A percentile compares a stretch with the other conserved stretches of the same genome.
Evolutionary conservation across 805 yeast species (phyloP).

Genomic region (Candida nanaspora): DNA sequence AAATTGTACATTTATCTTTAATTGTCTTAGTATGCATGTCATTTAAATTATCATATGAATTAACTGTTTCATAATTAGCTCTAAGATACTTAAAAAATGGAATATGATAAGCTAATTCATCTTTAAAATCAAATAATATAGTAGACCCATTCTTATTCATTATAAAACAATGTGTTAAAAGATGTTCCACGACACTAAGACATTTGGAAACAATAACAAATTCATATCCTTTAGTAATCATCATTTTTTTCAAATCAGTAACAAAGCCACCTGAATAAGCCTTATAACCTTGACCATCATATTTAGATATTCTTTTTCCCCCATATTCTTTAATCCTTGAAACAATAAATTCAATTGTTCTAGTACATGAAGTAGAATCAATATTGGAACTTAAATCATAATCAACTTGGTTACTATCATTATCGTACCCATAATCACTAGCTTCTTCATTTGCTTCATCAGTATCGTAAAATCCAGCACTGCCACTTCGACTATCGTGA

Average conservation of each 20-base stretch:
- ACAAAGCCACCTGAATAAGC: background rate
- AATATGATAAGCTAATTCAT: conserved; percentile 11
- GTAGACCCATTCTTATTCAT: conserved; percentile 1
- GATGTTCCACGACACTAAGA: conserved; percentile 17
- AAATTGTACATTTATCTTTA: background rate
- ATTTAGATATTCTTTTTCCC: background rate
- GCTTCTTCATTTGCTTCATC: background rate
- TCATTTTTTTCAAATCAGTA: conserved; percentile 14
- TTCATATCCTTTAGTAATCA: conserved; percentile 23
- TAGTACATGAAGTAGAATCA: background rate
- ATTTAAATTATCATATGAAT: too few species aligned
- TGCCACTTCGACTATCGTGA: too few species aligned
- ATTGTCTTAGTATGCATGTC: background rate
- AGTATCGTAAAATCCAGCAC: background rate
- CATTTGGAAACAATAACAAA: conserved; percentile 20
- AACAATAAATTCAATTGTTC: background rate
- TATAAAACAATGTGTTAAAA: conserved; percentile 19
- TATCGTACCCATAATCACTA: background rate
- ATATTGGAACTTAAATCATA: background rate
- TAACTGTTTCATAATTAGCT: conserved; percentile 10
- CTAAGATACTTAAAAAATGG: conserved; percentile 17
- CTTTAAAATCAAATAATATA: conserved; percentile 15
- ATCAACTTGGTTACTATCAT: background rate
- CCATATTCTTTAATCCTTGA: conserved; percentile 1
- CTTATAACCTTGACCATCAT: too few species aligned